Evolutionary conservation across 768 basidiomycete species (phyloP), one percentile per base, ranked within the genome.

Genomic region (Crassisporium funariophilum): DNA sequence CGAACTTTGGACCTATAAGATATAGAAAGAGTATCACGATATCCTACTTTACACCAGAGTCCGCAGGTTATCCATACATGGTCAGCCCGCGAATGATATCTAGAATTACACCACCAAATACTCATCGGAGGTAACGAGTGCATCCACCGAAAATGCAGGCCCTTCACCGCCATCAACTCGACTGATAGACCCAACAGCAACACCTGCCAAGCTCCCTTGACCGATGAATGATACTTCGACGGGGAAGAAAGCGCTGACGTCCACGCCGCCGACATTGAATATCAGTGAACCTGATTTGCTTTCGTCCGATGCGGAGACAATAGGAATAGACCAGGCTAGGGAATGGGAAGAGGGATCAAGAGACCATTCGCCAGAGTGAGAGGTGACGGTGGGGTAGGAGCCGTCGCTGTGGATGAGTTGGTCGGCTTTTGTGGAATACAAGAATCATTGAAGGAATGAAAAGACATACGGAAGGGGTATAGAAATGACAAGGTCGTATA

Each of bases 401-500:
- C 91, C 91, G 36, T 82, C 64, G 4, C 88, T 90, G 44, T 8
- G 34, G 23, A 33, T 16, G 15, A 15, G 16, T 37, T 23, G 17
- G 15, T 33, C 19, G 44, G 9, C 7, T 27, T 46, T 8, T 41
- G 46, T 27, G 35, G 21, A 19, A 21, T 48, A 49, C 19, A 20
- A 15, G 21, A 12, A 21, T 16, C 13, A 35, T 12, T 11, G 46
- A 27, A 19, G 35, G 23, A 35, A 40, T 21, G 42, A 17, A 23
- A 25, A 13, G 38, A 80, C 88, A 64, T 67, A 92, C 88, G 95
- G 95, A 37, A 98, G 83, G 19, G 95, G 94, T 56, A 98, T 95
- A 43, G 87, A 86, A 51, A 98, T 91, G 53, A 83, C 76, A 17
- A 95, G 81, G 63, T 98, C 91, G 64, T 90, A 82, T 2, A 98